Evolutionary conservation across 2,329 filamentous ascomycete species (phyloP).

Genomic region (Emydomyces testavorans): DNA sequence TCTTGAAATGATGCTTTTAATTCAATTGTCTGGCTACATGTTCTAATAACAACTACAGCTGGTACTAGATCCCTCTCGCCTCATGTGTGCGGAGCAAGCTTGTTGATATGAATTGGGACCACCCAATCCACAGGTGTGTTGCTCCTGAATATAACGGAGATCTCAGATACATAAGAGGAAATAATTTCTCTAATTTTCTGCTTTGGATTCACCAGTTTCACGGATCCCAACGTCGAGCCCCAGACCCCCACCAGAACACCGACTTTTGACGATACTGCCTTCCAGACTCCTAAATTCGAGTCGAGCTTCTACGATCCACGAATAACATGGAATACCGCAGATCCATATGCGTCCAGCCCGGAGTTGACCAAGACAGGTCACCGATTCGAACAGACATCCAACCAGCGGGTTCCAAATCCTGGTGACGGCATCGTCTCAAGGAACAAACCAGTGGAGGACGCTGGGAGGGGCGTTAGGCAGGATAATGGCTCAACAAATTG

Average conservation of each 20-base stretch:
- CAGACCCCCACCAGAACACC: slow-evolving; percentile 39
- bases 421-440: slow-evolving; percentile 15
- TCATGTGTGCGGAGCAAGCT: slow-evolving; percentile 30
- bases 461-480: slow-evolving; percentile 8
- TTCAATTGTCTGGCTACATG: neutral
- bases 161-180: no score
- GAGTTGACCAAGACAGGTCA: slow-evolving; percentile 35
- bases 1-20: no score
- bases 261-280: slow-evolving; percentile 31
- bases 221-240: slow-evolving; percentile 37
- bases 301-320: slow-evolving; percentile 38
- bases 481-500: neutral
- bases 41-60: no score
- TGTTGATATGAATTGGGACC: slow-evolving; percentile 40
- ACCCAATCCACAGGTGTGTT: slow-evolving; percentile 38
- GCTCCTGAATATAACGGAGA: no score
- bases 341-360: slow-evolving; percentile 38
- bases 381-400: slow-evolving; percentile 25
- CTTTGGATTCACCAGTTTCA: slow-evolving; percentile 29
- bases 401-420: slow-evolving; percentile 23
- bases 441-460: slow-evolving; percentile 15
- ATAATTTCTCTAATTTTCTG: slow-evolving; percentile 22
- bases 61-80: slow-evolving; percentile 16
- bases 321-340: slow-evolving; percentile 38
- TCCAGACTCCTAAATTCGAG: slow-evolving; percentile 38